phyloP scores from a whole-genome alignment of 192 early-diverging fungal species.

The Coemansia sp. region DNA sequence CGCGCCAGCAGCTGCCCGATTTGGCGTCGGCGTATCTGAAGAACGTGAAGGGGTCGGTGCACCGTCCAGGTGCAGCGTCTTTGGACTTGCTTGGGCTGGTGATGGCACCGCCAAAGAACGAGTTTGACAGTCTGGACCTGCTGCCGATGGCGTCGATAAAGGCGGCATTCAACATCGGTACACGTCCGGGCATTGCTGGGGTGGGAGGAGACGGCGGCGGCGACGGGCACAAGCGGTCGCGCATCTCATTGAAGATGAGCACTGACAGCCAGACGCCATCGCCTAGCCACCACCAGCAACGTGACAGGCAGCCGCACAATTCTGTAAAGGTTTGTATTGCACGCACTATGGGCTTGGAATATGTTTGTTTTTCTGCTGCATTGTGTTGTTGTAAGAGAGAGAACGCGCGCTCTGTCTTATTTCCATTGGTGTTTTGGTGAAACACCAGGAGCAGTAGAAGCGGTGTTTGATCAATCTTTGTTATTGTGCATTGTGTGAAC shows the following conservation, averaged over 20 bases:
- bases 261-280: conserved; percentile 9
- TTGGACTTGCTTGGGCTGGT: conserved; percentile 37
- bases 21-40: conserved; percentile 36
- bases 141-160: conserved; percentile 36
- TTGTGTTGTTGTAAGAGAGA: not conserved
- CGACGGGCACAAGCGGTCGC: conserved; percentile 22
- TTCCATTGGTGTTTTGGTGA: not conserved
- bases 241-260: conserved; percentile 36
- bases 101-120: conserved; percentile 46
- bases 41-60: conserved; percentile 19
- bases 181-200: not conserved
- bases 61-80: not conserved
- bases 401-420: not conserved
- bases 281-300: conserved; percentile 9
- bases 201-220: not conserved
- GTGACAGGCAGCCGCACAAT: conserved; percentile 2
- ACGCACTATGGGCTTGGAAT: not conserved
- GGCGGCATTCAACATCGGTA: conserved; percentile 34
- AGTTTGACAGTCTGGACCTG: conserved; percentile 37
- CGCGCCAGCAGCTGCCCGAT: conserved; percentile 27
- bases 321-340: conserved; percentile 34
- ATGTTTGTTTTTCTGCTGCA: conserved; percentile 1
- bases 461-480: not conserved
- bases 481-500: conserved; percentile 4
- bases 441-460: not conserved